Evolutionary conservation across 2,329 filamentous ascomycete species (phyloP), one percentile per base, ranked within the genome.

Genomic region (Geoglossum cookeanum): DNA sequence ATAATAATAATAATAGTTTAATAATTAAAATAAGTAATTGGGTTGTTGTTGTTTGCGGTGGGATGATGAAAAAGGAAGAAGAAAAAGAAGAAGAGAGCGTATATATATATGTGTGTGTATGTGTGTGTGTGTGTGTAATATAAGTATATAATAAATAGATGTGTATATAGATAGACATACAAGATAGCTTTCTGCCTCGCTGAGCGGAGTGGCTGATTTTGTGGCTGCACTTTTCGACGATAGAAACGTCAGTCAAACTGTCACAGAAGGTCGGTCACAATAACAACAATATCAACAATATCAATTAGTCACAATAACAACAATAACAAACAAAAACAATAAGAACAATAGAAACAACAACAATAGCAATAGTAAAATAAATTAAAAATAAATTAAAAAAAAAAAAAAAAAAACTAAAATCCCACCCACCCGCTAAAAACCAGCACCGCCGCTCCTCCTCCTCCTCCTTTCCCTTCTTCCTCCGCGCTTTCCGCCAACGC

Each of bases 221-320:
- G 84, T 88, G 39, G 81, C 74, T 0, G 78, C 83, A 30, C 83
- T 85, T 22, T n/a, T n/a, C n/a, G n/a, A n/a, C n/a, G n/a, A n/a
- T n/a, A n/a, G n/a, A n/a, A n/a, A n/a, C n/a, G n/a, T n/a, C n/a
- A n/a, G n/a, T n/a, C n/a, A n/a, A n/a, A n/a, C n/a, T n/a, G n/a
- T n/a, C n/a, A n/a, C n/a, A n/a, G n/a, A n/a, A n/a, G n/a, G n/a
- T n/a, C n/a, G n/a, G n/a, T n/a, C n/a, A n/a, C n/a, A n/a, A n/a
- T n/a, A n/a, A n/a, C n/a, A n/a, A n/a, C n/a, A n/a, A n/a, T n/a
- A n/a, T 22, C 22, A 22, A 22, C 22, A 22, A 22, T 22, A 49
- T 1, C n/a, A 58, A 45, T n/a, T n/a, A n/a, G n/a, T n/a, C n/a
- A 9, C 32, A 17, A 17, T 22, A 55, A 27, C 33, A 33, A 32